Conservation (phyloP, 2,329 filamentous ascomycete genomes). For the Claviceps purpurea region DNA sequence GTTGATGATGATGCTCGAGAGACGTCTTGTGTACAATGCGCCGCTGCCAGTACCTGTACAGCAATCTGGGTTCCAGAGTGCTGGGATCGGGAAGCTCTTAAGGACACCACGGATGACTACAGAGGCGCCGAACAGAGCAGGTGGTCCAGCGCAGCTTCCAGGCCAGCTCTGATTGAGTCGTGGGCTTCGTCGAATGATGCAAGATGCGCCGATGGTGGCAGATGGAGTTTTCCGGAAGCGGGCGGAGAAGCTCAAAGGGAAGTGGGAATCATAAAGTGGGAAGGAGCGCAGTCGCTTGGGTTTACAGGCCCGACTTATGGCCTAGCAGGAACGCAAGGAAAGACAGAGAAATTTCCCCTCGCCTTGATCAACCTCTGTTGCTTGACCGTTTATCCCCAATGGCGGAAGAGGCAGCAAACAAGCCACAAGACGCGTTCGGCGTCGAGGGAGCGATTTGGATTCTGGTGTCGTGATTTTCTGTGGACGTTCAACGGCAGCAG, state of each 20-base stretch:
- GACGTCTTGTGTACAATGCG: conserved; percentile 43
- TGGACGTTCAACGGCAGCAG: no score
- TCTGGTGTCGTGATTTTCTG: no score
- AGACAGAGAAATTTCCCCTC: not conserved
- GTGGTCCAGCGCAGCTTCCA: conserved; percentile 41
- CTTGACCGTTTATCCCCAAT: not conserved
- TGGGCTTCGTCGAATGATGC: conserved; percentile 38
- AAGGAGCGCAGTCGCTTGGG: not conserved
- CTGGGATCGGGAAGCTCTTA: conserved; percentile 29
- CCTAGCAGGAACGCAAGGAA: not conserved
- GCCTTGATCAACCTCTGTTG: not conserved
- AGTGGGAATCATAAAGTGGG: not conserved
- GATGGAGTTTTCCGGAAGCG: conserved; percentile 28
- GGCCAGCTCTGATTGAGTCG: conserved; percentile 47
- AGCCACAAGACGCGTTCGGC: no score
- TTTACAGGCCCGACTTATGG: not conserved
- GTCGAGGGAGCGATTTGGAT: no score
- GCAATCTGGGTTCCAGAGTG: conserved; percentile 30
- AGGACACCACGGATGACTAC: conserved; percentile 29
- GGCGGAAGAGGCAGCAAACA: not conserved
- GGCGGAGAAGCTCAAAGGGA: not conserved
- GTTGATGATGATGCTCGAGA: conserved; percentile 62
- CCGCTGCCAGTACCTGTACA: conserved; percentile 27
- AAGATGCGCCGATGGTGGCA: conserved; percentile 22
- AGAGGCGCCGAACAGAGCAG: conserved; percentile 45